Conservation (phyloP, 2,329 filamentous ascomycete species). For the Amylocarpus encephaloides region DNA sequence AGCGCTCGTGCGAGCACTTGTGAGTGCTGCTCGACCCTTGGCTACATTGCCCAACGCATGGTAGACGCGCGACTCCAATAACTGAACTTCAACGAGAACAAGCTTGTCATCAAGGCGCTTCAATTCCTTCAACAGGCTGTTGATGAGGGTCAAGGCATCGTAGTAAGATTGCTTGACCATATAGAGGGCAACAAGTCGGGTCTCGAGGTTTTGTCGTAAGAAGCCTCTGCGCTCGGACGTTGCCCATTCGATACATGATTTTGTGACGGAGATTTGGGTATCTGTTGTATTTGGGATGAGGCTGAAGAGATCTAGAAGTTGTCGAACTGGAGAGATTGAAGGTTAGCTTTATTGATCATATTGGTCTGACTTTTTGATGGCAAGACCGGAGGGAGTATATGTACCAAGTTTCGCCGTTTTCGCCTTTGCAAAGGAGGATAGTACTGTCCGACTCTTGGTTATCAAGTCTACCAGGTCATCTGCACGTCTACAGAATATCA, state of each 20-base stretch:
- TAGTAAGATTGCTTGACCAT: slow-evolving; percentile 98
- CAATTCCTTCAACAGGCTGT: slow-evolving; percentile 88
- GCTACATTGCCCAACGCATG: slow-evolving; percentile 94
- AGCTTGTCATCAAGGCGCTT: slow-evolving; percentile 98
- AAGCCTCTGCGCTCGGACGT: slow-evolving; percentile 91
- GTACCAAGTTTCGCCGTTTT: slow-evolving; percentile 97
- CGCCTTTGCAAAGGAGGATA: slow-evolving; percentile 96
- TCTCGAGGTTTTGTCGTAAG: slow-evolving; percentile 96
- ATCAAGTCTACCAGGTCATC: slow-evolving; percentile 85
- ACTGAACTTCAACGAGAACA: slow-evolving; percentile 93
- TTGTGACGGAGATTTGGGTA: slow-evolving; percentile 89
- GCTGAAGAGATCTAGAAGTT: slow-evolving; percentile 91
- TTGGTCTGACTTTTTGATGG: neutral
- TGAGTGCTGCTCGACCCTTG: slow-evolving; percentile 91
- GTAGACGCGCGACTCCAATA: slow-evolving; percentile 94
- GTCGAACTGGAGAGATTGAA: slow-evolving; percentile 61
- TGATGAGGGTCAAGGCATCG: slow-evolving; percentile 93
- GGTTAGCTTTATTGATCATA: neutral
- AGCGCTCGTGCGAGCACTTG: slow-evolving; percentile 87
- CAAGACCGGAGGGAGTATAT: neutral
- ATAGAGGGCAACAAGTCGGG: slow-evolving; percentile 84
- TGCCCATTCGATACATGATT: slow-evolving; percentile 99
- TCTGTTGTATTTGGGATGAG: slow-evolving; percentile 92
- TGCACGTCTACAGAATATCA: slow-evolving; percentile 53
- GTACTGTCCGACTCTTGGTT: slow-evolving; percentile 79